Evolutionary conservation across 108 stramenopile species (phyloP).

Genomic region (Craspedostauros australis): DNA sequence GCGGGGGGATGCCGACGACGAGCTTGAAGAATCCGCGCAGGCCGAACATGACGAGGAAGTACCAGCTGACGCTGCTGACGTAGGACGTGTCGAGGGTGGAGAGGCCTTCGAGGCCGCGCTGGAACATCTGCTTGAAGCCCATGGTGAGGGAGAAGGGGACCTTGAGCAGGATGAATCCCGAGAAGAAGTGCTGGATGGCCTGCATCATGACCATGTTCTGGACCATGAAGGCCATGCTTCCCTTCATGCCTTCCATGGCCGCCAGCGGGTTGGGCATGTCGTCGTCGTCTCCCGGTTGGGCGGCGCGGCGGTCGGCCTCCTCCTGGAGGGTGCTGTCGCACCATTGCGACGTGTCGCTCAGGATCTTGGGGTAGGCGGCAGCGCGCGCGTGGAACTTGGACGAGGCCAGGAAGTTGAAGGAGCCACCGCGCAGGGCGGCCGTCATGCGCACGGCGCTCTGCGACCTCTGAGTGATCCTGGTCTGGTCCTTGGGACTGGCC

Average conservation of each 20-base stretch:
- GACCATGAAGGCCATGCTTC: conserved; percentile 93
- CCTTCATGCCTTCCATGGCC: conserved; percentile 64
- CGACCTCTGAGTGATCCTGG: conserved; percentile 28
- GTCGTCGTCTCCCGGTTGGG: conserved; percentile 35
- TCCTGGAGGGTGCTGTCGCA: conserved; percentile 26
- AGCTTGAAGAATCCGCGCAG: conserved; percentile 86
- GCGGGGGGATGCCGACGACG: conserved; percentile 81
- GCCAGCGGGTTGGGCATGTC: conserved; percentile 38
- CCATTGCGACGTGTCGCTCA: conserved; percentile 37
- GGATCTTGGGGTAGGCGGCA: conserved; percentile 15
- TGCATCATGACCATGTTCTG: conserved; percentile 99
- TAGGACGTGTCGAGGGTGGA: conserved; percentile 90
- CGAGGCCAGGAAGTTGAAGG: conserved; percentile 41
- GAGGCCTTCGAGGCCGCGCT: conserved; percentile 85
- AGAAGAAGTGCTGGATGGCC: conserved; percentile 93
- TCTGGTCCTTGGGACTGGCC: conserved; percentile 21
- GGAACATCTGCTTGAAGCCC: conserved; percentile 97
- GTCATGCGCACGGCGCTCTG: conserved; percentile 29
- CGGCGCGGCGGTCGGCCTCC: conserved; percentile 18
- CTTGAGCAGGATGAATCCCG: conserved; percentile 90
- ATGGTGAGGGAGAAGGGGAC: conserved; percentile 93
- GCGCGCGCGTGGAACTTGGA: conserved; percentile 42
- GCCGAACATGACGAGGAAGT: conserved; percentile 97
- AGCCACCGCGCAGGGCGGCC: conserved; percentile 34
- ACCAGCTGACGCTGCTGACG: conserved; percentile 89